Percentiles rank a stretch among this genome's conserved stretches.
These are phyloP conservation scores for Nemania bipapillata DNA, from an alignment of 2,329 filamentous ascomycete species.

Conservation along the genomic window DNA sequence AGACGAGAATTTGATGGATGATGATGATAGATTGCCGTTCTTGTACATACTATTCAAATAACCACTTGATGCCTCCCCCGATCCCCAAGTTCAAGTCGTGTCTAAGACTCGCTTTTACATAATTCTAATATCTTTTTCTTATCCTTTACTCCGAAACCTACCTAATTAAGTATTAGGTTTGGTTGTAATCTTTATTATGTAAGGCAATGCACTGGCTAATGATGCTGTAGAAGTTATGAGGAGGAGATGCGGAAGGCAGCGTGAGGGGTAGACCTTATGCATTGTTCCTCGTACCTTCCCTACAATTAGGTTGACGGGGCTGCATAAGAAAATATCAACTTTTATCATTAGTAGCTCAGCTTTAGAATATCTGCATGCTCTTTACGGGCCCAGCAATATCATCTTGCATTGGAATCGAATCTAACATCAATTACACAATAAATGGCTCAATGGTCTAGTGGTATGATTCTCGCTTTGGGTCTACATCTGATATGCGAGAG, in stretches of 20 bases:
- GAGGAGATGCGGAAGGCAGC: too few relatives aligned
- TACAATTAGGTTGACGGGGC: too few relatives aligned
- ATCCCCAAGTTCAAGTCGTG: not conserved
- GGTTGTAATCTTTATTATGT: too few relatives aligned
- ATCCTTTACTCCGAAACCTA: not conserved
- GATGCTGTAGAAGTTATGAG: too few relatives aligned
- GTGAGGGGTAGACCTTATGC: too few relatives aligned
- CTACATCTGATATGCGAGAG: conserved; percentile 32
- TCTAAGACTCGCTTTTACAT: not conserved
- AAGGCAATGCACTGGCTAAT: too few relatives aligned
- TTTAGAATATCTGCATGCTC: too few relatives aligned
- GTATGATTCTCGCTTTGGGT: conserved; percentile 42
- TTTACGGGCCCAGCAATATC: not conserved
- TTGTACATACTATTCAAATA: conserved; percentile 40
- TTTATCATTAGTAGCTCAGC: too few relatives aligned
- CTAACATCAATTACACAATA: not conserved
- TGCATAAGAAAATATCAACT: too few relatives aligned
- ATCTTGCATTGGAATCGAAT: not conserved
- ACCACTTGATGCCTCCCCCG: not conserved
- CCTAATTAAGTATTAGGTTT: too few relatives aligned
- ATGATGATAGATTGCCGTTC: conserved; percentile 41
- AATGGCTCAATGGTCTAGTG: conserved; percentile 38
- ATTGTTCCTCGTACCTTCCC: too few relatives aligned
- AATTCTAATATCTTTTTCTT: not conserved
- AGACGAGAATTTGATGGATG: conserved; percentile 16